Percentiles rank a stretch among this genome's conserved stretches.
Conservation (phyloP, 2,329 filamentous ascomycete genomes). For the Neofusicoccum laricinum region DNA sequence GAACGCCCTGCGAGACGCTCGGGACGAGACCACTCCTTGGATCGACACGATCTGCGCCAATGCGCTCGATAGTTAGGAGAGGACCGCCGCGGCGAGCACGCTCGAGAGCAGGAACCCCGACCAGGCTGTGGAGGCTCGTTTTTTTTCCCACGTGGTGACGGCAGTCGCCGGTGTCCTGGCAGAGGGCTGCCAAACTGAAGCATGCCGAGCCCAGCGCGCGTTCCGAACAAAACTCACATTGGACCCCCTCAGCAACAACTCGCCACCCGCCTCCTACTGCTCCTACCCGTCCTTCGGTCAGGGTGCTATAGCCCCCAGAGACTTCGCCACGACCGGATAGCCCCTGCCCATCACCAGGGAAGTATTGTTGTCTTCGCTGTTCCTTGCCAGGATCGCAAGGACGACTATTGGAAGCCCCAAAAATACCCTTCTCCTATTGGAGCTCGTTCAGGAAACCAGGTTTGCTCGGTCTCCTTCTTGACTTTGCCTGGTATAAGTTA, state of each 20-base stretch:
- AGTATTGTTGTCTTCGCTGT: neutral
- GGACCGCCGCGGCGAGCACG: neutral
- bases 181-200: neutral
- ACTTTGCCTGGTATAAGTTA: too few relatives aligned
- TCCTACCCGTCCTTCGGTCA: neutral
- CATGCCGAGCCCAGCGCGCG: neutral
- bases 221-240: too few relatives aligned
- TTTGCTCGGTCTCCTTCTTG: too few relatives aligned
- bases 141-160: neutral
- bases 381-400: neutral
- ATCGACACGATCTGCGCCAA: constrained; percentile 11
- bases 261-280: neutral
- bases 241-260: too few relatives aligned
- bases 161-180: neutral
- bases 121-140: neutral
- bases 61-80: neutral
- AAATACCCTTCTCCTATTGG: too few relatives aligned
- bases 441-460: too few relatives aligned
- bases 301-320: neutral
- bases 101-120: neutral
- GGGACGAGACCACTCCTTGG: neutral
- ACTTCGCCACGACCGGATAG: neutral
- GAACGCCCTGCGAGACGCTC: constrained; percentile 2
- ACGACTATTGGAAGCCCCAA: neutral
- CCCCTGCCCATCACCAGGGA: neutral